Percentiles rank a stretch among this genome's conserved stretches.
Evolutionary conservation across 2,329 filamentous ascomycete genomes (phyloP).

Genomic region (Diaporthe sp.): DNA sequence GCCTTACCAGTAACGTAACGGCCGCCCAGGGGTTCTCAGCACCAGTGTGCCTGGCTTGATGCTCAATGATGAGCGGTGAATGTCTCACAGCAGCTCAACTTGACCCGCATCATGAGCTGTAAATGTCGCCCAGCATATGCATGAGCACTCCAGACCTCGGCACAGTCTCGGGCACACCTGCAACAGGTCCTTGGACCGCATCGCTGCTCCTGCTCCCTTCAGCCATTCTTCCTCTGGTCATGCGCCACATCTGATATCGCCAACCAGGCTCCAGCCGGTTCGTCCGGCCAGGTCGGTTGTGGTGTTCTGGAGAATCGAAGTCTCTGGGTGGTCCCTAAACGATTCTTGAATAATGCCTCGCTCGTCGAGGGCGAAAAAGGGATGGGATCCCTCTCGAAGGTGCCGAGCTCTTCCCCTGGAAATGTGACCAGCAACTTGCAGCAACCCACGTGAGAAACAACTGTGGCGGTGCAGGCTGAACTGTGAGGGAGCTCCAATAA

Average conservation of each 20-base stretch:
- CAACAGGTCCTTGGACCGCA: neutral
- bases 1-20: neutral
- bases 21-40: too few species aligned
- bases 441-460: neutral
- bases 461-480: conserved; percentile 5
- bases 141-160: neutral
- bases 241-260: neutral
- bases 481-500: neutral
- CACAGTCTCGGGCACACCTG: neutral
- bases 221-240: neutral
- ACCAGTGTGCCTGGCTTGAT: neutral
- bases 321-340: conserved; percentile 4
- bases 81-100: neutral
- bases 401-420: neutral
- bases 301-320: neutral
- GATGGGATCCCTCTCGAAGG: conserved; percentile 9
- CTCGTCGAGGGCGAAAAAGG: neutral
- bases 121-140: neutral
- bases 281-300: neutral
- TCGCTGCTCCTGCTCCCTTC: neutral
- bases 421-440: neutral
- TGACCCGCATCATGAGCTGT: neutral
- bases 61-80: neutral
- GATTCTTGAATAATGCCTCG: neutral
- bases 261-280: neutral